Percentiles rank a stretch among this genome's conserved stretches.
These are phyloP conservation scores for Yamadazyma nakazawae DNA, from an alignment of 805 yeast genomes.

Conservation along the genomic window DNA sequence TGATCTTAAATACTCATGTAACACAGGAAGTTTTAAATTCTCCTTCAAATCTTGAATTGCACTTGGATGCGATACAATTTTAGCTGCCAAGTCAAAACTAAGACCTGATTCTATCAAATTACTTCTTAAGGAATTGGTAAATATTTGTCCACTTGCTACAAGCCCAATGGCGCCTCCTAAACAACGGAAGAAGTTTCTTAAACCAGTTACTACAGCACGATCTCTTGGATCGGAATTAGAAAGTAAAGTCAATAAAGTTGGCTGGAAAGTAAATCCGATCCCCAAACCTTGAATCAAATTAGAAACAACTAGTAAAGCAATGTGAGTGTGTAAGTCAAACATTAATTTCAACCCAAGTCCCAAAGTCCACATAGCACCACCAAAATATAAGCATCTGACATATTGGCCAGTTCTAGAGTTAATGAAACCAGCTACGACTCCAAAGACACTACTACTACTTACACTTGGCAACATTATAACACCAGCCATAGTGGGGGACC, in stretches of 20 bases:
- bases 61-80: background rate
- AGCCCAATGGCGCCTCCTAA: conserved; percentile 37
- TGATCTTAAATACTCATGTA: conserved; percentile 3
- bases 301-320: conserved; percentile 25
- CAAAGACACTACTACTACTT: conserved; percentile 14
- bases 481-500: conserved; percentile 11
- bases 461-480: conserved; percentile 12
- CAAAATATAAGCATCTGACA: conserved; percentile 38
- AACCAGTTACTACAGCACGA: conserved; percentile 32
- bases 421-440: conserved; percentile 37
- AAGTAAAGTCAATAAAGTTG: conserved; percentile 53
- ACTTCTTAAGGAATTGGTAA: conserved; percentile 3
- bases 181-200: conserved; percentile 32
- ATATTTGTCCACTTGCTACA: conserved; percentile 18
- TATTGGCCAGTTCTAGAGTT: conserved; percentile 45
- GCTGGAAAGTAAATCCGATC: conserved; percentile 53
- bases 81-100: background rate
- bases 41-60: too few relatives aligned
- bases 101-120: background rate
- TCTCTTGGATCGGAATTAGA: conserved; percentile 35
- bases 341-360: conserved; percentile 39
- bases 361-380: conserved; percentile 41
- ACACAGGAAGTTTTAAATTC: background rate
- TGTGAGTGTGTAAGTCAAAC: conserved; percentile 26
- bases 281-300: conserved; percentile 32